These are phyloP conservation scores for Imleria badia DNA, from an alignment of 768 basidiomycete genomes.

Conservation along the genomic window DNA sequence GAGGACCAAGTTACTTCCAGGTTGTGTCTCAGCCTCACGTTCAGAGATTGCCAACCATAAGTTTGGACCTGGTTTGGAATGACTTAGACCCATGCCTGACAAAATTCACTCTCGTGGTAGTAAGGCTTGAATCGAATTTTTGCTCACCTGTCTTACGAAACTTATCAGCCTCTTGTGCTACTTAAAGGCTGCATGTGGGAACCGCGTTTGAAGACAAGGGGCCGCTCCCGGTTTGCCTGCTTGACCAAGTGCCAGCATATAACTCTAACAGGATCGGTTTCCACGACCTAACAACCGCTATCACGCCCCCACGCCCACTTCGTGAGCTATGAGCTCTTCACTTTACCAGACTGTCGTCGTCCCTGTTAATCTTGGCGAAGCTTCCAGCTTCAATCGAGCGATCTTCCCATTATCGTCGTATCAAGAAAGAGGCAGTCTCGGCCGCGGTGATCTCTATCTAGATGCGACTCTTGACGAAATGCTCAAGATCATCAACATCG, in stretches of 20 bases:
- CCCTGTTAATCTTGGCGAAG: constrained; percentile 5
- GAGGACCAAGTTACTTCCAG: too few relatives aligned
- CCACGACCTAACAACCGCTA: background rate
- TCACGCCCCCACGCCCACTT: background rate
- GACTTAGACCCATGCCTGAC: too few relatives aligned
- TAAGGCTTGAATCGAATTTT: too few relatives aligned
- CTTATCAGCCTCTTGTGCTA: background rate
- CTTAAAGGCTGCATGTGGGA: background rate
- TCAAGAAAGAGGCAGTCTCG: background rate
- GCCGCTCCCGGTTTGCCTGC: background rate
- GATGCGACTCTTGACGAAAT: constrained; percentile 3
- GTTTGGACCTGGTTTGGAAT: too few relatives aligned
- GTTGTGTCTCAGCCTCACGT: too few relatives aligned
- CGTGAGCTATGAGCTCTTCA: background rate
- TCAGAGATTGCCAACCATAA: too few relatives aligned
- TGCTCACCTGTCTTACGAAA: too few relatives aligned
- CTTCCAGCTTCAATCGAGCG: background rate
- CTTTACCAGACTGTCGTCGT: background rate
- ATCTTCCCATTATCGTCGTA: constrained; percentile 10
- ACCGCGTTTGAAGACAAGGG: background rate
- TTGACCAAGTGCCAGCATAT: background rate
- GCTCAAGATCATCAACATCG: background rate
- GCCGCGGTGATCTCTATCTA: background rate
- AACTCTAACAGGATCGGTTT: background rate
- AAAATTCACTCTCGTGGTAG: too few relatives aligned